Evolutionary conservation across 1,284 basidiomycete genomes (phyloP), one percentile per base, ranked within the genome.

Genomic region (Sphaerobolus stellatus): DNA sequence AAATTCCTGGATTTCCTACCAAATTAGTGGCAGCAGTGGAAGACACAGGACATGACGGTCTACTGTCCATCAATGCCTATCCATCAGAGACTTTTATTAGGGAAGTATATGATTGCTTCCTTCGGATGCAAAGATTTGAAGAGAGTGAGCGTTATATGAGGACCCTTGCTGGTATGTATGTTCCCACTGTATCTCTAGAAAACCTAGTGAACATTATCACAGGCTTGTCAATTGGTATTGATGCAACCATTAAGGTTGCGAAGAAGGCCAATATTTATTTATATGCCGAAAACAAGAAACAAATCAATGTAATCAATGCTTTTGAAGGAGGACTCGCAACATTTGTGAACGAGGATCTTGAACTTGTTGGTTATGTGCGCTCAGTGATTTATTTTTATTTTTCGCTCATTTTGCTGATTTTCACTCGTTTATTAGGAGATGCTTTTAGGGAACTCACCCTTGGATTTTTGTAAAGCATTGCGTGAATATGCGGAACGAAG

Each of bases 191-290:
- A n/a, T 30, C 7, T 34, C 11, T 6, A 33, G 24, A 9, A 33
- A 20, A 33, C 13, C 13, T 33, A 33, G 5, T 36, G 31, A 49
- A 34, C 13, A n/a, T 33, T 36, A 22, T 24, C 18, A 24, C 13
- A 33, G 27, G 48, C 16, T n/a, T 49, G 16, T 5, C 28, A 14
- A 30, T 49, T 25, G 13, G 40, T 8, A 8, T 43, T n/a, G 40
- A 43, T 24, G 7, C 7, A 18, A 43, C 40, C 8, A 43, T 43
- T 16, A 49, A 49, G 31, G 34, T 49, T 7, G 48, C 48, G 5
- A 49, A 34, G 22, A 49, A 49, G 20, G 48, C 48, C 16, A 49
- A 49, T 49, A 22, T 49, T 20, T 49, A 49, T 34, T 33, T 49
- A 14, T 5, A n/a, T 11, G 20, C 5, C 13, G 5, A 33, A 13